Percentiles rank a stretch among this genome's conserved stretches.
Evolutionary conservation across 805 yeast genomes (phyloP).

Genomic region (Candida wancherniae): DNA sequence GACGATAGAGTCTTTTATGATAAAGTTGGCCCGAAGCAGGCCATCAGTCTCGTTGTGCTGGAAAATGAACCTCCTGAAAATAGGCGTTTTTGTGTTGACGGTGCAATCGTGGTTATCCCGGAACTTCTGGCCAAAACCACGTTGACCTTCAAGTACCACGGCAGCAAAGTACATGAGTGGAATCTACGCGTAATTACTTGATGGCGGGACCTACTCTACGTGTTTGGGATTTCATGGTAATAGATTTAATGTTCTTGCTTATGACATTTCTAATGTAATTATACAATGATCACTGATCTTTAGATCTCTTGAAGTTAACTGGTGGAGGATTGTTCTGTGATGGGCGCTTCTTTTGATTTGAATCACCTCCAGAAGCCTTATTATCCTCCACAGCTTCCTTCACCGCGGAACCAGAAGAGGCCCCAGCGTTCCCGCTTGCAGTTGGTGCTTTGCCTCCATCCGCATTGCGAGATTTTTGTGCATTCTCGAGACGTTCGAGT

Average conservation of each 20-base stretch:
- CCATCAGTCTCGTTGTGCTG: conserved; percentile 15
- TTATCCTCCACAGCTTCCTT: too few relatives aligned
- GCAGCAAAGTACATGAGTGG: conserved; percentile 10
- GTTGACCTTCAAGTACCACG: conserved; percentile 7
- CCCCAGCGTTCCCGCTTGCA: too few relatives aligned
- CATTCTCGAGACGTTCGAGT: conserved; percentile 44
- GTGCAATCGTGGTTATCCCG: conserved; percentile 42
- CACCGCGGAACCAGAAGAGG: too few relatives aligned
- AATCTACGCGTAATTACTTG: conserved; percentile 4
- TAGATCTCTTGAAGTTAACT: conserved; percentile 5
- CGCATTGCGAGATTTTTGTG: conserved; percentile 1
- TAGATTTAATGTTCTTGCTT: too few relatives aligned
- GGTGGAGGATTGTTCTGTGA: conserved; percentile 3
- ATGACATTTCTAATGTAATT: too few relatives aligned
- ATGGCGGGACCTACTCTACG: not conserved
- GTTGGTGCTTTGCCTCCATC: conserved; percentile 1
- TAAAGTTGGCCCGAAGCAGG: conserved; percentile 23
- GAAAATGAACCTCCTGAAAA: conserved; percentile 15
- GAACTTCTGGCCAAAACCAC: conserved; percentile 2
- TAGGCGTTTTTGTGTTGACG: conserved; percentile 67
- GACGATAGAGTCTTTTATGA: conserved; percentile 47
- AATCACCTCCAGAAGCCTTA: not conserved
- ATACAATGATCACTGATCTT: too few relatives aligned
- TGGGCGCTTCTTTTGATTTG: conserved; percentile 4
- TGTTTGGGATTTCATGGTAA: too few relatives aligned